These are phyloP conservation scores for Sporothrix dimorphospora DNA, from an alignment of 2,329 filamentous ascomycete genomes.

Conservation along the genomic window DNA sequence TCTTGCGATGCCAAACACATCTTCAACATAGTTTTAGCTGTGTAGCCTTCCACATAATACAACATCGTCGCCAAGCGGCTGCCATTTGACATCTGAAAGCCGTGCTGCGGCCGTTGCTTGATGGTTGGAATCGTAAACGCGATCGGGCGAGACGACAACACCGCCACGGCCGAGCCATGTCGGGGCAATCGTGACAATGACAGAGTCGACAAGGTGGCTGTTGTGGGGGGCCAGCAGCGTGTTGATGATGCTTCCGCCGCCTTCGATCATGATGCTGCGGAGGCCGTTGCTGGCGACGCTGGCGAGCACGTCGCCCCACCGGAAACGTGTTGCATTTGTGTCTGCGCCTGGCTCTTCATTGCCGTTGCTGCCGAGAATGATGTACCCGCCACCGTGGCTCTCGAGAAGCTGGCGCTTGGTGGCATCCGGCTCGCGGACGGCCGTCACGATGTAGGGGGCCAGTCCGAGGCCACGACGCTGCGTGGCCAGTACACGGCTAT, in stretches of 20 bases:
- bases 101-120: conserved; percentile 64
- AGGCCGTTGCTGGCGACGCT: conserved; percentile 64
- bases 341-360: conserved; percentile 11
- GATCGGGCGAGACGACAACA: conserved; percentile 74
- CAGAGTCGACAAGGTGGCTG: conserved; percentile 65
- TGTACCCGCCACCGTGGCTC: conserved; percentile 56
- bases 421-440: conserved; percentile 49
- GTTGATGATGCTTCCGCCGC: conserved; percentile 81
- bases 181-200: conserved; percentile 88
- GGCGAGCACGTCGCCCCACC: conserved; percentile 67
- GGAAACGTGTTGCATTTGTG: conserved; percentile 49
- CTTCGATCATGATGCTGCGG: conserved; percentile 87
- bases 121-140: conserved; percentile 54
- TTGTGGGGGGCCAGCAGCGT: conserved; percentile 68
- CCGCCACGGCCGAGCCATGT: conserved; percentile 86
- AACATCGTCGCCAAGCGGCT: conserved; percentile 78
- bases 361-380: conserved; percentile 42
- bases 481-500: conserved; percentile 68
- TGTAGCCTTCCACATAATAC: conserved; percentile 70
- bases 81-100: conserved; percentile 70
- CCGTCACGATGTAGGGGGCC: conserved; percentile 72
- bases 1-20: neutral
- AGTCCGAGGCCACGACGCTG: conserved; percentile 67
- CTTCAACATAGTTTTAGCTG: conserved; percentile 23
- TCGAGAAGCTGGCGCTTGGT: conserved; percentile 50